A percentile compares a stretch with the other conserved stretches of the same genome.
phyloP scores from a whole-genome alignment of 1,284 basidiomycete genomes.

The Ceratorhiza oryzae-sativae region DNA sequence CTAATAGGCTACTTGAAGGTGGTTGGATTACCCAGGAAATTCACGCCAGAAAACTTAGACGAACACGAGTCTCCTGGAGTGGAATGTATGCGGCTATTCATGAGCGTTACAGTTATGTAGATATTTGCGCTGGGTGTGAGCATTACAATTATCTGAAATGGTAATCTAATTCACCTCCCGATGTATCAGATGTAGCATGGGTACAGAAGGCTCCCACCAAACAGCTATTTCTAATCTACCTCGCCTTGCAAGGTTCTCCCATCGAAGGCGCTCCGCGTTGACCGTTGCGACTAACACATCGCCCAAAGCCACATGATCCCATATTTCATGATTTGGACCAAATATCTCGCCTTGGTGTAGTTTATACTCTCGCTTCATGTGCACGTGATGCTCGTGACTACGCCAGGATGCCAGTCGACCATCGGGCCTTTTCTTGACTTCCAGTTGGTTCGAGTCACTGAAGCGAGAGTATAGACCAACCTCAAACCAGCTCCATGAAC shows the following conservation, averaged over 20 bases:
- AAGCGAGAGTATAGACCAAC: not conserved
- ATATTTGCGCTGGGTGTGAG: no score
- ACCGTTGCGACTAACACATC: not conserved
- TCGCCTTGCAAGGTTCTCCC: not conserved
- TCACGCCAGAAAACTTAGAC: no score
- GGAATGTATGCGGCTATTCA: no score
- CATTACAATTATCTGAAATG: not conserved
- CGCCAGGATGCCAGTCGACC: not conserved
- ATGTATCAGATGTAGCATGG: not conserved
- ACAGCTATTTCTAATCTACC: not conserved
- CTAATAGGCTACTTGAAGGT: no score
- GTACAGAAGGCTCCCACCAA: conserved; percentile 18
- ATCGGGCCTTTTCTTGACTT: not conserved
- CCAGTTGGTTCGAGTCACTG: not conserved
- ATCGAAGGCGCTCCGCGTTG: not conserved
- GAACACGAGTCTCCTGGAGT: no score
- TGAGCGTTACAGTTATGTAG: no score
- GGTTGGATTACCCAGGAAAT: no score
- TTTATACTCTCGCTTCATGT: not conserved
- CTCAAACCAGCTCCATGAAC: conserved; percentile 27
- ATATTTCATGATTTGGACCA: not conserved
- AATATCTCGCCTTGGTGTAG: not conserved
- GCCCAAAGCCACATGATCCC: not conserved
- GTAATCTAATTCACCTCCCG: not conserved
- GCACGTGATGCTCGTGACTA: not conserved